These are phyloP conservation scores for Diaporthe sp. DNA, from an alignment of 2,329 filamentous ascomycete genomes.

Conservation along the genomic window DNA sequence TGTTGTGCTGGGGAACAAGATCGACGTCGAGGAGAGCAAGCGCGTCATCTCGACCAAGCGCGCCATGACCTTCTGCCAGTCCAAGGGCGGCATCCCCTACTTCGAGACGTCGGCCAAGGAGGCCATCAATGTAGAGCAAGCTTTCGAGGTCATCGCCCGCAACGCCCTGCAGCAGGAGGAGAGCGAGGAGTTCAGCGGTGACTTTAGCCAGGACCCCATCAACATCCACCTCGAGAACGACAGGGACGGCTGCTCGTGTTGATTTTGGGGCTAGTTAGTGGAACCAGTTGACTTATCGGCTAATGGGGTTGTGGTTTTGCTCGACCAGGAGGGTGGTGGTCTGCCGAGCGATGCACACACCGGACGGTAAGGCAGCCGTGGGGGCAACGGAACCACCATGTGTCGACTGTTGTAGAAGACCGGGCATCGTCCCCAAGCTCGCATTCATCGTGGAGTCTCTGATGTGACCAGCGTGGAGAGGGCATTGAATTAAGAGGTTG, in stretches of 20 bases:
- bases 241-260: conserved; percentile 93
- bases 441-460: conserved; percentile 14
- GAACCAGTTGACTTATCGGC: neutral
- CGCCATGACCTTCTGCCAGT: conserved; percentile 97
- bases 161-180: conserved; percentile 97
- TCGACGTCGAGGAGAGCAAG: conserved; percentile 98
- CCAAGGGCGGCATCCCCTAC: conserved; percentile 96
- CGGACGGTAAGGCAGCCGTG: neutral
- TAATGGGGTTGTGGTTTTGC: neutral
- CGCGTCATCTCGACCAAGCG: conserved; percentile 96
- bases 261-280: conserved; percentile 44
- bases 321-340: neutral
- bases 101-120: conserved; percentile 99
- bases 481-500: neutral
- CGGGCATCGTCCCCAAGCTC: neutral
- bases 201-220: conserved; percentile 92
- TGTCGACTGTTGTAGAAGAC: conserved; percentile 9
- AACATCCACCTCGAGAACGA: conserved; percentile 97
- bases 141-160: conserved; percentile 88
- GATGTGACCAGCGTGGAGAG: conserved; percentile 4
- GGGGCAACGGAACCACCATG: neutral
- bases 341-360: neutral
- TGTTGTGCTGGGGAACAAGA: conserved; percentile 98
- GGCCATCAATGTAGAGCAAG: conserved; percentile 94
- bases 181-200: conserved; percentile 95